Percentiles rank a stretch among this genome's conserved stretches.
These are phyloP conservation scores for Plasmodiophora brassicae DNA, from an alignment of 208 protist species.

Conservation along the genomic window DNA sequence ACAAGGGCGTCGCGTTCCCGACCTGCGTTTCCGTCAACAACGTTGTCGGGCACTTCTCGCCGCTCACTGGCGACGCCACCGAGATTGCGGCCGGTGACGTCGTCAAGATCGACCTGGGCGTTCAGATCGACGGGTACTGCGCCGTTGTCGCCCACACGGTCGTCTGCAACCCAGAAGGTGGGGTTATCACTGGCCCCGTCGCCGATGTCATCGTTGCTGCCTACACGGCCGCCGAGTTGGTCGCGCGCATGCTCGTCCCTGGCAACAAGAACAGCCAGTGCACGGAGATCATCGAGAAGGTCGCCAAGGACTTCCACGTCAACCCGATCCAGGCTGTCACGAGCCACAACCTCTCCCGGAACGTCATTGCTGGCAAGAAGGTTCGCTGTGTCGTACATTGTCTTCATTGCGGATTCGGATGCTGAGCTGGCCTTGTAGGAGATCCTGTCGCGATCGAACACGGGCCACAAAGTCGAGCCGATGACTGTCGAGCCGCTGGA, in stretches of 20 bases:
- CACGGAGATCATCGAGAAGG: slow-evolving; percentile 86
- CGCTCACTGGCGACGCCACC: slow-evolving; percentile 67
- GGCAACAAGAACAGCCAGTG: slow-evolving; percentile 75
- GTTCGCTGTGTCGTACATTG: slow-evolving; percentile 62
- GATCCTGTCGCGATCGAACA: slow-evolving; percentile 39
- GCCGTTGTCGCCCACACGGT: slow-evolving; percentile 83
- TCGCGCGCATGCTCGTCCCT: slow-evolving; percentile 60
- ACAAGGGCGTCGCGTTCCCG: slow-evolving; percentile 97
- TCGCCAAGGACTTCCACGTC: slow-evolving; percentile 81
- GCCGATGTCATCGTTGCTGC: slow-evolving; percentile 88
- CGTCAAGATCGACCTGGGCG: slow-evolving; percentile 96
- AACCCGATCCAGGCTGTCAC: slow-evolving; percentile 90
- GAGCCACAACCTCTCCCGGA: slow-evolving; percentile 92
- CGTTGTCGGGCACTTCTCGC: slow-evolving; percentile 93
- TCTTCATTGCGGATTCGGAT: not conserved
- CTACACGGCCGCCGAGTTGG: slow-evolving; percentile 83
- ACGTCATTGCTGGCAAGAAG: slow-evolving; percentile 93
- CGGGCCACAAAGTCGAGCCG: slow-evolving; percentile 86
- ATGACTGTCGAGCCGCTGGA: slow-evolving; percentile 60
- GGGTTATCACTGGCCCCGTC: slow-evolving; percentile 69
- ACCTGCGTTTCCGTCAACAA: slow-evolving; percentile 97
- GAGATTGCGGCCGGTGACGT: slow-evolving; percentile 82
- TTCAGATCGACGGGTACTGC: slow-evolving; percentile 87
- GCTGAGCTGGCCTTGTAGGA: not conserved
- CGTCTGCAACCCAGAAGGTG: slow-evolving; percentile 72